Conservation (phyloP, 345 rosid species). For the Melaleuca quinquenervia region DNA sequence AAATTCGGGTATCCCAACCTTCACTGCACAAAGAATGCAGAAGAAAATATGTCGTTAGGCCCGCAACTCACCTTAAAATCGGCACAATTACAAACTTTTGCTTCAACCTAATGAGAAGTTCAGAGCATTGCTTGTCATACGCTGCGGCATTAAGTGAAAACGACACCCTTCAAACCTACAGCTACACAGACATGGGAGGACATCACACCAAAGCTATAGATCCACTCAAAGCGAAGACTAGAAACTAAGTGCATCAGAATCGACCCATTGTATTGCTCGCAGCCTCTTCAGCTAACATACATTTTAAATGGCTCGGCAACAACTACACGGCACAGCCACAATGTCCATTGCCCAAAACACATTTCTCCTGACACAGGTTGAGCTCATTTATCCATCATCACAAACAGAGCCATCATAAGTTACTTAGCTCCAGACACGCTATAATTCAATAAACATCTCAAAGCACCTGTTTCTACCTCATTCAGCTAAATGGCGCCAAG, state of each 20-base stretch:
- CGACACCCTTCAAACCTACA: not conserved
- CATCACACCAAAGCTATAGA: not conserved
- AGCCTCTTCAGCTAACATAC: not conserved
- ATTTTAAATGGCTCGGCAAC: not conserved
- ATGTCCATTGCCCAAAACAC: not conserved
- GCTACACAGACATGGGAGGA: not conserved
- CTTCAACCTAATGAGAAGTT: not conserved
- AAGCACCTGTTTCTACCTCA: not conserved
- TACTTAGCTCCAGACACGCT: not conserved
- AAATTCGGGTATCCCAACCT: conserved; percentile 91
- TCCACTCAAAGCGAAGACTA: not conserved
- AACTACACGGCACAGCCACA: not conserved
- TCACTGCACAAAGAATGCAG: conserved; percentile 31
- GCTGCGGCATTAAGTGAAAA: not conserved
- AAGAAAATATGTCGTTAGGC: not conserved
- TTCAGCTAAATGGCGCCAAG: not conserved
- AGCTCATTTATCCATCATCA: not conserved
- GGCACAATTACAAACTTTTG: not conserved
- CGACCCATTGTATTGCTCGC: not conserved
- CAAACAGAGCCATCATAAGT: not conserved
- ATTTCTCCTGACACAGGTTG: not conserved
- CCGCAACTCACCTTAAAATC: not conserved
- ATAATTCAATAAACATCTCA: not conserved
- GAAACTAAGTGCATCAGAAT: not conserved
- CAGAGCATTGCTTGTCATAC: not conserved